Evolutionary conservation across 1,284 basidiomycete genomes (phyloP).

Genomic region (Leccinum fallax): DNA sequence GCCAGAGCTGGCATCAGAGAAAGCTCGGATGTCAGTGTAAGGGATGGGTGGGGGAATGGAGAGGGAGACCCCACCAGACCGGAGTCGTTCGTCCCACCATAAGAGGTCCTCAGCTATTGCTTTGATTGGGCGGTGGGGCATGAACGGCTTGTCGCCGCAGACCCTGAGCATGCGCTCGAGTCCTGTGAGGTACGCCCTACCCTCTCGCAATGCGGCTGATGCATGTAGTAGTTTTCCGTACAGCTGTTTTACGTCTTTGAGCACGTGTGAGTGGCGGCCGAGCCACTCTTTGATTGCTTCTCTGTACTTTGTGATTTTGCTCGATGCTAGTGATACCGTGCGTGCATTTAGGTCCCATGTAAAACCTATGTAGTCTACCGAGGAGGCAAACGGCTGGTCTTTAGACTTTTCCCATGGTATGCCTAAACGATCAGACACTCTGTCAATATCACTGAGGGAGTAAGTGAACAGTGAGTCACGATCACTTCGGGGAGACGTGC

Average conservation of each 20-base stretch:
- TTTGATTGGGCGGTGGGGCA: not conserved
- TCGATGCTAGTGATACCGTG: not conserved
- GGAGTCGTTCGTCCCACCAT: slow-evolving; percentile 8
- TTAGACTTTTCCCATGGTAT: not conserved
- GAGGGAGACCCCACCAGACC: not conserved
- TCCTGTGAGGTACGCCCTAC: not conserved
- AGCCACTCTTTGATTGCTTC: not conserved
- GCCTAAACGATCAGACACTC: not conserved
- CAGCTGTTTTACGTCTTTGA: slow-evolving; percentile 3
- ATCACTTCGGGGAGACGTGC: not conserved
- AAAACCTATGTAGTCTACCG: not conserved
- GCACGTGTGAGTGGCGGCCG: not conserved
- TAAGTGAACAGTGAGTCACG: not conserved
- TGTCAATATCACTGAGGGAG: not conserved
- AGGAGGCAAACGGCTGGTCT: not conserved
- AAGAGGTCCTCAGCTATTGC: not conserved
- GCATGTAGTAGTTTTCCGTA: slow-evolving; percentile 16
- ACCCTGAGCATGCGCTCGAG: slow-evolving; percentile 10
- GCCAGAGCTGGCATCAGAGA: no score
- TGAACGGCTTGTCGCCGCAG: not conserved
- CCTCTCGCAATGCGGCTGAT: not conserved
- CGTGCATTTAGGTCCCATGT: not conserved
- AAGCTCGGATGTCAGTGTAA: not conserved
- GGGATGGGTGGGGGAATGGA: no score
- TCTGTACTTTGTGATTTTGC: not conserved